Percentiles rank a stretch among this genome's conserved stretches.
Conservation (phyloP, 176 grass and related monocot genomes). For the Rhynchospora pubera region DNA sequence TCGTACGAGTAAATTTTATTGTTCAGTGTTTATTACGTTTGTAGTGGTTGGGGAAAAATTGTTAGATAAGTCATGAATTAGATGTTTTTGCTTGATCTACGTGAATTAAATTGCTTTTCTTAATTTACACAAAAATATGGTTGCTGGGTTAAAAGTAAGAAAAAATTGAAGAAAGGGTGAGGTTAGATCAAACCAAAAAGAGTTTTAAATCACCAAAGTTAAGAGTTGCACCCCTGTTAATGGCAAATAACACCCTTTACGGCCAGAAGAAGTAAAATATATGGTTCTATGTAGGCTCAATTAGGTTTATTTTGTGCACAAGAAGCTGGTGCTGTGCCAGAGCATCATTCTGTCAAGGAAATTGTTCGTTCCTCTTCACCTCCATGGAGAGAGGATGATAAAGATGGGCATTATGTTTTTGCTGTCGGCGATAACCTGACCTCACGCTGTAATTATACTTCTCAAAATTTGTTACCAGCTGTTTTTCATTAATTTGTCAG, state of each 20-base stretch:
- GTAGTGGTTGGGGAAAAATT: neutral
- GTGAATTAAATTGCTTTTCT: neutral
- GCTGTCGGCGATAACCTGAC: slow-evolving; percentile 90
- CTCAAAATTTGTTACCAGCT: neutral
- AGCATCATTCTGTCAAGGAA: slow-evolving; percentile 34
- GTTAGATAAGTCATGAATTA: neutral
- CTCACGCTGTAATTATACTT: slow-evolving; percentile 65
- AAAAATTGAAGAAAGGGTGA: neutral
- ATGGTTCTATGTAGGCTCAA: slow-evolving; percentile 47
- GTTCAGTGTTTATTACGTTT: neutral
- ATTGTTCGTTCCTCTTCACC: slow-evolving; percentile 40
- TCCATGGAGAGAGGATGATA: slow-evolving; percentile 85
- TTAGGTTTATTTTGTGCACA: slow-evolving; percentile 68
- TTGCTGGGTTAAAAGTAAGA: neutral
- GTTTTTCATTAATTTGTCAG: slow-evolving; percentile 1
- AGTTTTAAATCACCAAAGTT: neutral
- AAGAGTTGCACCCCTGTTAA: neutral
- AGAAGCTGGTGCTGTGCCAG: slow-evolving; percentile 49
- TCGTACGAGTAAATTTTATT: neutral
- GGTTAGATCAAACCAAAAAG: neutral
- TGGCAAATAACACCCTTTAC: slow-evolving; percentile 4
- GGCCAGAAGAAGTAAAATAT: slow-evolving; percentile 36
- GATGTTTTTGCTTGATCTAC: neutral
- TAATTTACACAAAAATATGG: neutral
- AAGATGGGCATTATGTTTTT: slow-evolving; percentile 92